phyloP scores from a whole-genome alignment of 2,329 filamentous ascomycete genomes.

The Dothideomycetidae sp. region DNA sequence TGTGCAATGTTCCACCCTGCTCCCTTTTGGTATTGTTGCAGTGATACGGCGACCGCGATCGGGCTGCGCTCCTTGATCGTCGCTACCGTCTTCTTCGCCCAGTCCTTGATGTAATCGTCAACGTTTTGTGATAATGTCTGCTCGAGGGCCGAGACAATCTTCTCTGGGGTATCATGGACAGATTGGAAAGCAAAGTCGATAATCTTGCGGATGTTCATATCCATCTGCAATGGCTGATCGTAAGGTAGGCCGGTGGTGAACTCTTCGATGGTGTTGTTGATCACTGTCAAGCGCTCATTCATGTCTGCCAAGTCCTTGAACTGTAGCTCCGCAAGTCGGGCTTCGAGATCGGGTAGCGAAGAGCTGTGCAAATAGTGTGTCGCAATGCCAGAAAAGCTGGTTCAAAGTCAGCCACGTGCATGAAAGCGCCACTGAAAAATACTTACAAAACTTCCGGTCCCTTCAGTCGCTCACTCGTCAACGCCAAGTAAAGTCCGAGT shows the following conservation, averaged over 20 bases:
- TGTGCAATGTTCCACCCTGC: slow-evolving; percentile 64
- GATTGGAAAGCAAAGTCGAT: slow-evolving; percentile 55
- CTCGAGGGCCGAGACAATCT: slow-evolving; percentile 55
- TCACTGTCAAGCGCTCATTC: slow-evolving; percentile 49
- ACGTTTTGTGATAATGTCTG: slow-evolving; percentile 27
- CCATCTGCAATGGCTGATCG: slow-evolving; percentile 46
- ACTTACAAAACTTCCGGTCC: slow-evolving; percentile 62
- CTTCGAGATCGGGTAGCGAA: slow-evolving; percentile 64
- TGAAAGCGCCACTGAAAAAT: background rate
- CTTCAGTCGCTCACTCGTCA: slow-evolving; percentile 72
- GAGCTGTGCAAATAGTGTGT: slow-evolving; percentile 95
- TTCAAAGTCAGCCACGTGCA: background rate
- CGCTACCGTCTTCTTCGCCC: slow-evolving; percentile 64
- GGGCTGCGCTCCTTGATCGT: slow-evolving; percentile 70
- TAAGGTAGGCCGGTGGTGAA: slow-evolving; percentile 75
- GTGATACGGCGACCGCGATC: slow-evolving; percentile 69
- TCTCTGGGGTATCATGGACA: slow-evolving; percentile 40
- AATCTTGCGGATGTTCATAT: slow-evolving; percentile 55
- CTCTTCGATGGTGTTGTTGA: slow-evolving; percentile 84
- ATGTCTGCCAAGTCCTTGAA: slow-evolving; percentile 65
- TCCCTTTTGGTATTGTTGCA: slow-evolving; percentile 69
- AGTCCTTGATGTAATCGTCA: slow-evolving; percentile 44
- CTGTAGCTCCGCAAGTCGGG: slow-evolving; percentile 72
- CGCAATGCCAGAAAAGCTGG: slow-evolving; percentile 65
- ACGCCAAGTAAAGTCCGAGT: slow-evolving; percentile 79